Evolutionary conservation across 805 yeast genomes (phyloP).

Genomic region (Pichia nanzhaoensis): DNA sequence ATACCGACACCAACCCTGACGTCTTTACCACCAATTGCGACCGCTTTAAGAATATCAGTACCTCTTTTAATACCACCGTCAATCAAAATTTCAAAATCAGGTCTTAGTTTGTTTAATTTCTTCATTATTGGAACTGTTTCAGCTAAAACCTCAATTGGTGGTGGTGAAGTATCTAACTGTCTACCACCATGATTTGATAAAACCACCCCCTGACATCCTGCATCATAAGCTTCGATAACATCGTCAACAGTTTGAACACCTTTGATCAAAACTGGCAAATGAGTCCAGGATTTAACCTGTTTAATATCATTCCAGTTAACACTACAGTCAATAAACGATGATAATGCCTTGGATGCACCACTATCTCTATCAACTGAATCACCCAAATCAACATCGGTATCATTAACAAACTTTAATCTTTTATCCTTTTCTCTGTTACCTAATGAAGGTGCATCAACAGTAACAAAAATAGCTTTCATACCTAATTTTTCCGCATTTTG

Average conservation of each 20-base stretch:
- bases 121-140: constrained; percentile 53
- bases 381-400: constrained; percentile 39
- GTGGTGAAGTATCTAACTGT: constrained; percentile 75
- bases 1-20: constrained; percentile 67
- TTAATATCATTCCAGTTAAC: constrained; percentile 60
- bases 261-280: constrained; percentile 64
- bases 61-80: constrained; percentile 72
- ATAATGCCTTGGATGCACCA: constrained; percentile 84
- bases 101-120: constrained; percentile 38
- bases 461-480: constrained; percentile 74
- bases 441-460: constrained; percentile 89
- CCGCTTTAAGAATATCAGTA: constrained; percentile 57
- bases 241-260: constrained; percentile 86
- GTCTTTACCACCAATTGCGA: constrained; percentile 64
- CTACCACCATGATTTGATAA: constrained; percentile 88
- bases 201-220: constrained; percentile 73
- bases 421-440: constrained; percentile 77
- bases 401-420: constrained; percentile 29
- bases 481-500: constrained; percentile 68
- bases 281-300: constrained; percentile 48
- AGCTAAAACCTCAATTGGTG: constrained; percentile 68
- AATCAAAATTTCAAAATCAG: constrained; percentile 49
- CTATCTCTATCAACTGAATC: constrained; percentile 54
- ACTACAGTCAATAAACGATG: constrained; percentile 74
- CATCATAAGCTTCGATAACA: constrained; percentile 62